Base-by-base conservation (phyloP, 2,329 filamentous ascomycete species). In the Trichoderma sp. region DNA sequence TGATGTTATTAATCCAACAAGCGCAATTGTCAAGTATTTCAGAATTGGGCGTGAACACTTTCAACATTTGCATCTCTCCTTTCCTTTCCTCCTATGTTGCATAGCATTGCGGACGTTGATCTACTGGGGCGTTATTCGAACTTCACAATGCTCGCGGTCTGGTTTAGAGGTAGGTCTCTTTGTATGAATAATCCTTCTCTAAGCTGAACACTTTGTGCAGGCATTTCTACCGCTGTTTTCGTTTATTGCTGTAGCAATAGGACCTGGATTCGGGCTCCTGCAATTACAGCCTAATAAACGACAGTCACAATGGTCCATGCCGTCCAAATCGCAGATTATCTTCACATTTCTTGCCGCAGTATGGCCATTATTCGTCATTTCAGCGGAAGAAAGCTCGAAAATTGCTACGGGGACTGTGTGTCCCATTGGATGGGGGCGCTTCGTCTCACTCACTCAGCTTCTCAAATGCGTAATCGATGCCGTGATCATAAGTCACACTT, bases 111-210 rank as follows among this genome's bases (percentile, higher is more conserved):
- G 73, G 14, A 77, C 77, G 3, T 72, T 79, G 34, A 28, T 79
- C 28, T 78, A 78, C 65, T 81, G 80, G 80, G 75, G 76, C 34
- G 74, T 76, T 5, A 77, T 78, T 24, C 76, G 79, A 9, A 79
- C 80, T 79, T 72, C 81, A 76, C 73, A 81, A 79, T 51, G 80
- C 75, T 74, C 73, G 1, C 58, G 67, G 74, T 76, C 79, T 47
- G 80, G 80, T 15, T 72, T 81, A 51, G 76, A 81, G 74, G 80
- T 82, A 73, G 34, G 65, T n/a, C 21, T 15, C 21, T 3, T 28
- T 62, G 4, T 8, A 70, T 21, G 15, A 36, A 9, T 28, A 21
- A 21, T 4, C 11, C 3, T 3, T 11, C 0, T 15, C 28, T 2
- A 18, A 36, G 0, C 36, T 62, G 3, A 62, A 9, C 26, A 36